Evolutionary conservation across 495 filamentous ascomycete genomes (phyloP).

Genomic region (Hypoxylon fragiforme): DNA sequence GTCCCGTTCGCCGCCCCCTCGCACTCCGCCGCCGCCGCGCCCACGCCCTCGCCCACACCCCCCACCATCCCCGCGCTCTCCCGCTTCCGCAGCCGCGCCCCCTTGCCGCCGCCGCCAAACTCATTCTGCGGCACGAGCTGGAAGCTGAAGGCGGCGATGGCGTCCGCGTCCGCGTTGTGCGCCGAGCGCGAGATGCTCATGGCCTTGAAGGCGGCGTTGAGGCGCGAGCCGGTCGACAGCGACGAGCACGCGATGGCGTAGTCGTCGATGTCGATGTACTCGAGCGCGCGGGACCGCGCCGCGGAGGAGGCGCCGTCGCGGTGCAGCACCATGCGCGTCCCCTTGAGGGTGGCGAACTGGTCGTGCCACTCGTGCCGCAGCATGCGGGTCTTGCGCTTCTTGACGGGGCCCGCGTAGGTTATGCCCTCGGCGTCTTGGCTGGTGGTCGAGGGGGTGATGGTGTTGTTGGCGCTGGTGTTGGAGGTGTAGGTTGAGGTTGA

Average conservation of each 20-base stretch:
- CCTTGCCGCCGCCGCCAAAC: conserved; percentile 47
- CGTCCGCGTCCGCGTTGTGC: conserved; percentile 46
- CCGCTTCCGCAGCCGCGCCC: conserved; percentile 43
- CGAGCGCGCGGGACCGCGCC: conserved; percentile 57
- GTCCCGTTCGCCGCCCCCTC: conserved; percentile 56
- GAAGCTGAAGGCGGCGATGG: conserved; percentile 77
- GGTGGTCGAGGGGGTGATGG: conserved; percentile 58
- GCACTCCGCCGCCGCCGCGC: conserved; percentile 41
- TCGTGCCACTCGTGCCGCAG: conserved; percentile 94
- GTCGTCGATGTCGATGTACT: conserved; percentile 91
- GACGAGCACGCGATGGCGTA: conserved; percentile 91
- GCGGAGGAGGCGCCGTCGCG: conserved; percentile 58
- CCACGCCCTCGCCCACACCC: conserved; percentile 1
- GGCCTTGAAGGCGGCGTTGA: conserved; percentile 86
- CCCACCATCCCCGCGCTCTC: conserved; percentile 42
- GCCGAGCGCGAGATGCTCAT: conserved; percentile 67
- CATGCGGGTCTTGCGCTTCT: conserved; percentile 88
- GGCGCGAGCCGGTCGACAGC: conserved; percentile 69
- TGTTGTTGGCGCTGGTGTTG: not conserved
- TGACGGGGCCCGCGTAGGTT: conserved; percentile 82
- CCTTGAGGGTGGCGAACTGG: conserved; percentile 80
- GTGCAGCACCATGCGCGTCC: conserved; percentile 83
- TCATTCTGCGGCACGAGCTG: conserved; percentile 79
- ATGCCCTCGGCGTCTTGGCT: conserved; percentile 55
- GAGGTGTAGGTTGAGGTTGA: conserved; percentile 44